These are phyloP conservation scores for Mycena metata DNA, from an alignment of 768 basidiomycete genomes.

Conservation along the genomic window DNA sequence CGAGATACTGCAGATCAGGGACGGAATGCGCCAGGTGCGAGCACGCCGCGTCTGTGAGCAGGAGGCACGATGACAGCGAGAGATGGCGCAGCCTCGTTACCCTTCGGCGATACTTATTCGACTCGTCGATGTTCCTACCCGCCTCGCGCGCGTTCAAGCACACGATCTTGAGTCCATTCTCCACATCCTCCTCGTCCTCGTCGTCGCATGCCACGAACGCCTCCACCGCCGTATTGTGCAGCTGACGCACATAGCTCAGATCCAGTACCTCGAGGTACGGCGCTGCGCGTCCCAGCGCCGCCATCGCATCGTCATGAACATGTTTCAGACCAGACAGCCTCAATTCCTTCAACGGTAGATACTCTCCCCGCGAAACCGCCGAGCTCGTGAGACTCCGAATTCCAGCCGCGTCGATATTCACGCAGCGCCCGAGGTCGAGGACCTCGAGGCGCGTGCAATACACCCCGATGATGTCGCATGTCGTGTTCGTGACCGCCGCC, in stretches of 20 bases:
- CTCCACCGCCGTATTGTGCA: slow-evolving; percentile 83
- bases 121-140: slow-evolving; percentile 70
- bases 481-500: slow-evolving; percentile 76
- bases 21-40: slow-evolving; percentile 78
- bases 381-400: slow-evolving; percentile 63
- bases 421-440: slow-evolving; percentile 81
- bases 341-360: slow-evolving; percentile 71
- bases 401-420: slow-evolving; percentile 75
- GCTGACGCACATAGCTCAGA: slow-evolving; percentile 76
- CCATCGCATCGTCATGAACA: slow-evolving; percentile 71
- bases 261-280: slow-evolving; percentile 86
- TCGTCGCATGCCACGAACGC: slow-evolving; percentile 72
- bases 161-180: slow-evolving; percentile 57
- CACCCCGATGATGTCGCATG: slow-evolving; percentile 75
- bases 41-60: slow-evolving; percentile 83
- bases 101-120: slow-evolving; percentile 64
- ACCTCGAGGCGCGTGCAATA: slow-evolving; percentile 68
- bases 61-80: slow-evolving; percentile 74
- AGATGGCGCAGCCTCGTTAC: slow-evolving; percentile 82
- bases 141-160: slow-evolving; percentile 72
- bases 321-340: slow-evolving; percentile 77
- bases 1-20: slow-evolving; percentile 81
- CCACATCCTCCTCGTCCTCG: slow-evolving; percentile 51
- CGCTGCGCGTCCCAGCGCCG: slow-evolving; percentile 74
- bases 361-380: slow-evolving; percentile 60